A percentile compares a stretch with the other conserved stretches of the same genome.
These are phyloP conservation scores for Colletotrichum chrysophilum DNA, from an alignment of 2,329 filamentous ascomycete genomes.

Conservation along the genomic window DNA sequence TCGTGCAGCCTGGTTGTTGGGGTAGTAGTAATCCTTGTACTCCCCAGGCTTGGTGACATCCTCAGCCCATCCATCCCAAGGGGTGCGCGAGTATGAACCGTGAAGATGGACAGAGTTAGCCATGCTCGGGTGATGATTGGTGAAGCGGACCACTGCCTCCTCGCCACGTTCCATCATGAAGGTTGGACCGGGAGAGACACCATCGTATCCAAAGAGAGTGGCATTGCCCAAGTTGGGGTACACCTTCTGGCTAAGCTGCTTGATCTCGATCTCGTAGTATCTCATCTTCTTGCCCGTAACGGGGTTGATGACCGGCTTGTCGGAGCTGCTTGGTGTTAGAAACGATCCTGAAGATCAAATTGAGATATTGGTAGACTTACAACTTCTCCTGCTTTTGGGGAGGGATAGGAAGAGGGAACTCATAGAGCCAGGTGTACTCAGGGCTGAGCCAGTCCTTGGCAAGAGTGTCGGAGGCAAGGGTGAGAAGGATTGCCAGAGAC, in stretches of 20 bases:
- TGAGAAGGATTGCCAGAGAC: slow-evolving; percentile 8
- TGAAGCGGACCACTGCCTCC: slow-evolving; percentile 54
- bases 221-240: slow-evolving; percentile 26
- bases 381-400: slow-evolving; percentile 47
- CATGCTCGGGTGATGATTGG: slow-evolving; percentile 44
- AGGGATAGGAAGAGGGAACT: slow-evolving; percentile 28
- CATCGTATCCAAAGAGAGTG: slow-evolving; percentile 49
- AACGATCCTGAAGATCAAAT: rapidly evolving
- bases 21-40: slow-evolving; percentile 63
- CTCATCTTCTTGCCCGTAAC: slow-evolving; percentile 36
- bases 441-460: slow-evolving; percentile 21
- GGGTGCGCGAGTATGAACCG: slow-evolving; percentile 50
- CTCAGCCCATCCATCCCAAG: slow-evolving; percentile 54
- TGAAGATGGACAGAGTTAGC: slow-evolving; percentile 53
- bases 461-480: slow-evolving; percentile 12
- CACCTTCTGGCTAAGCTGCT: slow-evolving; percentile 25
- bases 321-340: neutral
- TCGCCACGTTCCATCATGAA: slow-evolving; percentile 48
- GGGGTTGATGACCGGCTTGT: slow-evolving; percentile 26
- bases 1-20: slow-evolving; percentile 52
- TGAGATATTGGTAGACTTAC: slow-evolving; percentile 16
- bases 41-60: slow-evolving; percentile 50
- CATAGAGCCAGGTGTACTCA: slow-evolving; percentile 17
- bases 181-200: slow-evolving; percentile 52
- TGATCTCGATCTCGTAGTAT: slow-evolving; percentile 30